A percentile compares a stretch with the other conserved stretches of the same genome.
Conservation (phyloP, 345 rosid species). For the Anastatica hierochuntica region DNA sequence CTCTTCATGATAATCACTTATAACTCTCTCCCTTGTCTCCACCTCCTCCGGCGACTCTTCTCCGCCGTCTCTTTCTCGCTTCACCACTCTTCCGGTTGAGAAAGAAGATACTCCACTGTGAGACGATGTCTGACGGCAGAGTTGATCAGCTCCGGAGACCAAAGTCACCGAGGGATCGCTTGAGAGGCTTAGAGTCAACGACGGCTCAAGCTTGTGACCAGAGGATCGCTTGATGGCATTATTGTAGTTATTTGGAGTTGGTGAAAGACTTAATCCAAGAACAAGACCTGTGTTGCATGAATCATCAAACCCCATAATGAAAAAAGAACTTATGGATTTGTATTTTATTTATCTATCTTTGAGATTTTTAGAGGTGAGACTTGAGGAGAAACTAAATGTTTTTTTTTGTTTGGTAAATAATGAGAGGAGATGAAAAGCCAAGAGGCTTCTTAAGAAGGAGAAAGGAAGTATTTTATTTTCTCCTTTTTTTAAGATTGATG, state of each 20-base stretch:
- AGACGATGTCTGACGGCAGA: slow-evolving; percentile 51
- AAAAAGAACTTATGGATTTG: neutral
- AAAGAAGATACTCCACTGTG: slow-evolving; percentile 49
- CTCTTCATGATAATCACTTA: slow-evolving; percentile 36
- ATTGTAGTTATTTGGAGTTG: slow-evolving; percentile 18
- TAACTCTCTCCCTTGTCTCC: slow-evolving; percentile 16
- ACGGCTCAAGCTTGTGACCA: slow-evolving; percentile 32
- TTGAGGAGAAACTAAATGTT: neutral
- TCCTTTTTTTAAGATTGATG: slow-evolving; percentile 15
- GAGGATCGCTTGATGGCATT: slow-evolving; percentile 15
- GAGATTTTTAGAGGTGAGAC: neutral
- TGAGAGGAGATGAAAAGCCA: slow-evolving; percentile 27
- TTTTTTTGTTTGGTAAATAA: slow-evolving; percentile 12
- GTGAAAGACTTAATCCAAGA: slow-evolving; percentile 49
- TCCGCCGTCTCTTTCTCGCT: slow-evolving; percentile 59
- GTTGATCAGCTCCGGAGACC: slow-evolving; percentile 12
- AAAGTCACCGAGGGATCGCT: slow-evolving; percentile 23
- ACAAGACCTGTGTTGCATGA: slow-evolving; percentile 47
- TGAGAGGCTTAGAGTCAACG: slow-evolving; percentile 42
- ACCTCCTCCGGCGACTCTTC: no score
- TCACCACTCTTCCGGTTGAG: slow-evolving; percentile 37
- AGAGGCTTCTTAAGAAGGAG: slow-evolving; percentile 37
- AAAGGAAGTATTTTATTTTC: slow-evolving; percentile 18
- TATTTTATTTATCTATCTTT: neutral
- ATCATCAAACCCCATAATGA: slow-evolving; percentile 46